A percentile compares a stretch with the other conserved stretches of the same genome.
These are phyloP conservation scores for Raddia distichophylla DNA, from an alignment of 176 grass and related monocot species.

Conservation along the genomic window DNA sequence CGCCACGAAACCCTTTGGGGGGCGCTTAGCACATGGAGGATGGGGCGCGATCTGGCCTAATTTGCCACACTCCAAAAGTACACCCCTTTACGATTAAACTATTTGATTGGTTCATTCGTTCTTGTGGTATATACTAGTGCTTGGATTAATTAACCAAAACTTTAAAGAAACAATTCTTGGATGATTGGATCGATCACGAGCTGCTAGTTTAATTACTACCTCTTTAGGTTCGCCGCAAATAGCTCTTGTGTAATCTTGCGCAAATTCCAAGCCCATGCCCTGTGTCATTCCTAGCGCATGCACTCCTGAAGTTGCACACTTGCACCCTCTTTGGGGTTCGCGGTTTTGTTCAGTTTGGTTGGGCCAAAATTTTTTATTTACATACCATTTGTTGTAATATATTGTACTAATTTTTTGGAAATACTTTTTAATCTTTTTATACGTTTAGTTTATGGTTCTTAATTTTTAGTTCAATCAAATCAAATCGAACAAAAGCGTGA, in stretches of 20 bases:
- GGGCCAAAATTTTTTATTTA: too few relatives aligned
- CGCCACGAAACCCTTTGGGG: background rate
- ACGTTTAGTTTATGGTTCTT: too few relatives aligned
- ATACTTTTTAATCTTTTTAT: too few relatives aligned
- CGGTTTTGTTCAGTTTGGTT: too few relatives aligned
- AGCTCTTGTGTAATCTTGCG: background rate
- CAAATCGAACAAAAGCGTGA: too few relatives aligned
- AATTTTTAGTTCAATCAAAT: too few relatives aligned
- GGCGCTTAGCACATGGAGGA: background rate
- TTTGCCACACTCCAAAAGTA: background rate
- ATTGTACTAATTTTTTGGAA: too few relatives aligned
- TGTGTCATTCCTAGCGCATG: background rate
- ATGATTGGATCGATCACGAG: constrained; percentile 19
- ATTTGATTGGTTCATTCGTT: background rate
- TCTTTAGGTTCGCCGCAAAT: constrained; percentile 23
- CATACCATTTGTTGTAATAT: too few relatives aligned
- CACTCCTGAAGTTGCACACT: too few relatives aligned
- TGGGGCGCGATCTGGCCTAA: background rate
- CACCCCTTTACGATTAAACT: constrained; percentile 7
- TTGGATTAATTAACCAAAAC: background rate
- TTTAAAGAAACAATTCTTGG: background rate
- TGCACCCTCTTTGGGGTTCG: too few relatives aligned
- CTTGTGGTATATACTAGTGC: background rate
- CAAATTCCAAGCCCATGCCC: background rate
- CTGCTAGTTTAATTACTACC: background rate